Base-by-base conservation (phyloP, 1,139 yeast species). In the Meyerozyma carpophila region DNA sequence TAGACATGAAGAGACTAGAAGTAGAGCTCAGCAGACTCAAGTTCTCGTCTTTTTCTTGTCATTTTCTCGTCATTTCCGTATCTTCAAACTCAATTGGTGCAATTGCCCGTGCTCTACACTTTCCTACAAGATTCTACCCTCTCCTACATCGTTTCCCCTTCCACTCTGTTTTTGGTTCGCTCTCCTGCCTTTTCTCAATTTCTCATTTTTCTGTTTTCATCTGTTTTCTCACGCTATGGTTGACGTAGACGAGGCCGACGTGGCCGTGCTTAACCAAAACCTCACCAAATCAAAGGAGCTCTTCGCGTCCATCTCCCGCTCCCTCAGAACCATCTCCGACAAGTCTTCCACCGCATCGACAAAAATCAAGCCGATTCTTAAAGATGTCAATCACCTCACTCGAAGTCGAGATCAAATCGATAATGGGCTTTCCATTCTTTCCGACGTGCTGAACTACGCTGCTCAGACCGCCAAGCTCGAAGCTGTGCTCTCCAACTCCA, bases 221-320 rank as follows among this genome's bases (percentile, higher is more conserved):
- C 29, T 27, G 11, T 27, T 27, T n/a, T 13, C 16, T 10, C 18
- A 16, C 18, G 18, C 18, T 16, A 48, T 46, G 37, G 60, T 79
- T 26, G 93, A 84, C 55, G 70, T 81, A 2, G 95, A 87, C 56
- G 95, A 86, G 59, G 91, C 94, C 3, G 96, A 89, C 54, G 82
- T 88, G 40, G 82, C 89, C 3, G 90, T 90, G 8, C 71, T 90
- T 37, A 86, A 86, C 45, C 94, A 86, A 56, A 84, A 86, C 45
- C 68, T 90, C 31, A 63, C 73, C 41, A 75, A 78, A 46, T 79
- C 90, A 6, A 75, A 76, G 39, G 74, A 72, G 16, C 62, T 89
- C 34, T 78, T 90, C 25, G 61, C 65, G 4, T 67, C 76, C 41
- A 81, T 90, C 44, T 71, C 80, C 14, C 62, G 67, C 32, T 80